phyloP scores from a whole-genome alignment of 140 eudicot species.

The Flaveria floridana region DNA sequence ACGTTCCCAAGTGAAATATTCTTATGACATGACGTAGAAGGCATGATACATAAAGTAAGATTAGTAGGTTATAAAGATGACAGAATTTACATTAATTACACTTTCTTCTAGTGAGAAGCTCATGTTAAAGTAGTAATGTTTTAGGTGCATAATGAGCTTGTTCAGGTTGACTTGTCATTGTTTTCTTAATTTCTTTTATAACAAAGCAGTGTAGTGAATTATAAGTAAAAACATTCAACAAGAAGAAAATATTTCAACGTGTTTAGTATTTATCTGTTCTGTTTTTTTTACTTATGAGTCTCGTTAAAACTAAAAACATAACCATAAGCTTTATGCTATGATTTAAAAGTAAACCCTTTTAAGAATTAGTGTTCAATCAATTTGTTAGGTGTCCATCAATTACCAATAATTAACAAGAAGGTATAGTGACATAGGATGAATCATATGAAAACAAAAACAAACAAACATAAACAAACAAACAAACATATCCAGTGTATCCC shows the following conservation, averaged over 20 bases:
- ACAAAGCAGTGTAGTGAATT: neutral
- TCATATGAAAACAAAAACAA: conserved; percentile 25
- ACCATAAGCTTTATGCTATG: neutral
- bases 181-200: neutral
- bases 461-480: too few species aligned
- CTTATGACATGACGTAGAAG: neutral
- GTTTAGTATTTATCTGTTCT: neutral
- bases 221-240: neutral
- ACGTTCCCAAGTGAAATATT: neutral
- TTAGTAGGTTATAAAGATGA: neutral
- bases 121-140: neutral
- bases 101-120: neutral
- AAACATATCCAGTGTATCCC: too few species aligned
- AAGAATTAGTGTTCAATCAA: neutral
- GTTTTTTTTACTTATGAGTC: neutral
- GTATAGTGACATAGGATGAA: conserved; percentile 33
- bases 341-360: neutral
- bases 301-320: neutral
- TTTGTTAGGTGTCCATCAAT: conserved; percentile 25
- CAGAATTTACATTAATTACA: neutral
- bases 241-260: neutral
- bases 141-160: neutral
- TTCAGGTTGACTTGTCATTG: neutral
- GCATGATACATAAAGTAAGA: neutral
- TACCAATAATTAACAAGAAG: conserved; percentile 27